Conservation (phyloP, 352 stramenopile species). For the Phytophthora foliorum region DNA sequence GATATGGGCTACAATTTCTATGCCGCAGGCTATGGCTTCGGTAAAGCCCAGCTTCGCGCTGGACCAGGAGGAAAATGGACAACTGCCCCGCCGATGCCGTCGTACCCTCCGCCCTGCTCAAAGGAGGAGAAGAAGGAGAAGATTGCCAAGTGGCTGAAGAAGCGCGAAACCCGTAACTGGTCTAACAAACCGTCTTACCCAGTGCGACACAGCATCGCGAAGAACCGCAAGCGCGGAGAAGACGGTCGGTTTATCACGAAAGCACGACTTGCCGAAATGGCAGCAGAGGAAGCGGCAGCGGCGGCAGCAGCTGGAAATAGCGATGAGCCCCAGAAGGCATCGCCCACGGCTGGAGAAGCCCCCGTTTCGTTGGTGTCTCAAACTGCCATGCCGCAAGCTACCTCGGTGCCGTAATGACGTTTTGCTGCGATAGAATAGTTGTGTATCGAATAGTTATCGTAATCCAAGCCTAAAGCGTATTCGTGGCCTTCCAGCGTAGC, state of each 20-base stretch:
- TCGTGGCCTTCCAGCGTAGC: neutral
- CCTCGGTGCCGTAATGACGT: constrained; percentile 38
- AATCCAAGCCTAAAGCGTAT: neutral
- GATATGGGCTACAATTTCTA: constrained; percentile 76
- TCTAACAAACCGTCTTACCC: constrained; percentile 89
- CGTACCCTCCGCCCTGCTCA: constrained; percentile 78
- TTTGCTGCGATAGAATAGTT: constrained; percentile 39
- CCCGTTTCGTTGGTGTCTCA: constrained; percentile 29
- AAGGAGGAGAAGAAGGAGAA: constrained; percentile 90
- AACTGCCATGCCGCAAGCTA: constrained; percentile 39
- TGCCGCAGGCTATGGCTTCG: constrained; percentile 59
- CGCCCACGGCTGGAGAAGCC: constrained; percentile 20
- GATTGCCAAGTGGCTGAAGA: constrained; percentile 87
- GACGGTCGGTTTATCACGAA: constrained; percentile 89
- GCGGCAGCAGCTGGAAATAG: constrained; percentile 14
- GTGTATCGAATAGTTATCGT: constrained; percentile 31
- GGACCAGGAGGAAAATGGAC: constrained; percentile 76
- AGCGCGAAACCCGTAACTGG: constrained; percentile 87
- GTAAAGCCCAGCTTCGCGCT: constrained; percentile 56
- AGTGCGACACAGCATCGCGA: constrained; percentile 85
- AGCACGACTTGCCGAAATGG: constrained; percentile 77
- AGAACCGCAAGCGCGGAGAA: constrained; percentile 84
- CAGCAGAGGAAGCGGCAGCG: constrained; percentile 54
- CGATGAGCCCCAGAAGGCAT: constrained; percentile 25
- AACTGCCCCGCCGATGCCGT: constrained; percentile 73